Conservation (phyloP, 2,329 filamentous ascomycete species). For the Phialophora tarda region DNA sequence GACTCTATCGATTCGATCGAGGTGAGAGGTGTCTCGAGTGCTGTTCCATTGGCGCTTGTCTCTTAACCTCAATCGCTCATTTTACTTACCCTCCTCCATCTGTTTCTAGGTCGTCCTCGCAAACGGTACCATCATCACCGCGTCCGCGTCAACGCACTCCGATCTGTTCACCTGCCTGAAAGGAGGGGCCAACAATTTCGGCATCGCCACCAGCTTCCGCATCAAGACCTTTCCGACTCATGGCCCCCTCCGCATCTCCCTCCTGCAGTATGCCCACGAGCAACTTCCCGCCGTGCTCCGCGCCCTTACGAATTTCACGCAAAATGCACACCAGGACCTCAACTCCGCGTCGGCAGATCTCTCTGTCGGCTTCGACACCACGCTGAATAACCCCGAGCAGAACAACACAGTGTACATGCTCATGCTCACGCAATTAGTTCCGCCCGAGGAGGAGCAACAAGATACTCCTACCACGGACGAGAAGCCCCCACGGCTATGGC, state of each 20-base stretch:
- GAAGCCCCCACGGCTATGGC: not conserved
- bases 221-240: conserved; percentile 3
- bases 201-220: conserved; percentile 2
- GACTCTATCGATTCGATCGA: not conserved
- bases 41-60: not conserved
- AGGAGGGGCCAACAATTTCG: conserved; percentile 9
- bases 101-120: not conserved
- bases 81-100: not conserved
- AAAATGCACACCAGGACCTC: not conserved
- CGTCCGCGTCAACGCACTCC: not conserved
- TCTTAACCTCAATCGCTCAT: not conserved
- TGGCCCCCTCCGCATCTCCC: not conserved
- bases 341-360: conserved; percentile 6
- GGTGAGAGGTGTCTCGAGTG: not conserved
- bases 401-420: conserved; percentile 3
- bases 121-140: not conserved
- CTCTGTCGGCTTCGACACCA: conserved; percentile 3
- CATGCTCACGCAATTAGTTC: not conserved
- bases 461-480: not conserved
- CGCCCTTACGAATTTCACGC: not conserved
- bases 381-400: not conserved
- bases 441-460: not conserved
- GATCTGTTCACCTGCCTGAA: conserved; percentile 2
- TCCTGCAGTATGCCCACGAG: not conserved
- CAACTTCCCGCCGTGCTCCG: not conserved